Percentiles rank a stretch among this genome's conserved stretches.
Conservation (phyloP, 108 stramenopile species). For the Skeletonema marinoi region DNA sequence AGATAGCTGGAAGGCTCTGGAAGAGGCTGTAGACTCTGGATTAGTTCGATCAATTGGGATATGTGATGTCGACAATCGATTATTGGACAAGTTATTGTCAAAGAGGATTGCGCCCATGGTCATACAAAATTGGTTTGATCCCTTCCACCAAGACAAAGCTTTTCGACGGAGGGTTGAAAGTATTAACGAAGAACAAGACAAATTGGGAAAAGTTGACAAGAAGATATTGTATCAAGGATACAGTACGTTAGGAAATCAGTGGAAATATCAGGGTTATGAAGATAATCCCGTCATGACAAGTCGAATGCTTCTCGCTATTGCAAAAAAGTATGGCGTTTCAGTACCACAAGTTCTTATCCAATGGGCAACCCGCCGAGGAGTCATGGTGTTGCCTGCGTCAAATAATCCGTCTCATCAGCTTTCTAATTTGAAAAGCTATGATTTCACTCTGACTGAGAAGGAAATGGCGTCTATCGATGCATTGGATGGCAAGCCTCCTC, state of each 20-base stretch:
- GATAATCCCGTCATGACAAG: slow-evolving; percentile 56
- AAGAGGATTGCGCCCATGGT: slow-evolving; percentile 52
- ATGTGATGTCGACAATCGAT: slow-evolving; percentile 50
- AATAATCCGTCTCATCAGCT: slow-evolving; percentile 42
- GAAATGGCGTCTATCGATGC: slow-evolving; percentile 48
- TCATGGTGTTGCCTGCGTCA: slow-evolving; percentile 62
- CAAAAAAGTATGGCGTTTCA: slow-evolving; percentile 38
- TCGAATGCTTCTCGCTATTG: slow-evolving; percentile 37
- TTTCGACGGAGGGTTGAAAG: slow-evolving; percentile 30
- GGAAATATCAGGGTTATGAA: slow-evolving; percentile 46
- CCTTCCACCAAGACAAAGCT: slow-evolving; percentile 49
- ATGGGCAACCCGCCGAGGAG: slow-evolving; percentile 59
- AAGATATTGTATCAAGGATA: slow-evolving; percentile 62
- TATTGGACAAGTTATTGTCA: slow-evolving; percentile 43
- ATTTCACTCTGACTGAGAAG: slow-evolving; percentile 41
- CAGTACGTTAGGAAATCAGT: slow-evolving; percentile 57
- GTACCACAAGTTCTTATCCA: slow-evolving; percentile 57
- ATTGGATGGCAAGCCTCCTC: slow-evolving; percentile 52
- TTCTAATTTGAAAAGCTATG: slow-evolving; percentile 43
- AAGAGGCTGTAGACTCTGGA: slow-evolving; percentile 54
- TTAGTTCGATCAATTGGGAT: slow-evolving; percentile 55
- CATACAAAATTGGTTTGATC: slow-evolving; percentile 72
- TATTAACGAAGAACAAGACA: slow-evolving; percentile 24
- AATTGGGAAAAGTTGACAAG: slow-evolving; percentile 9
- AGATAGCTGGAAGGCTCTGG: slow-evolving; percentile 58